phyloP scores from a whole-genome alignment of 345 rosid species.

The Firmiana major region DNA sequence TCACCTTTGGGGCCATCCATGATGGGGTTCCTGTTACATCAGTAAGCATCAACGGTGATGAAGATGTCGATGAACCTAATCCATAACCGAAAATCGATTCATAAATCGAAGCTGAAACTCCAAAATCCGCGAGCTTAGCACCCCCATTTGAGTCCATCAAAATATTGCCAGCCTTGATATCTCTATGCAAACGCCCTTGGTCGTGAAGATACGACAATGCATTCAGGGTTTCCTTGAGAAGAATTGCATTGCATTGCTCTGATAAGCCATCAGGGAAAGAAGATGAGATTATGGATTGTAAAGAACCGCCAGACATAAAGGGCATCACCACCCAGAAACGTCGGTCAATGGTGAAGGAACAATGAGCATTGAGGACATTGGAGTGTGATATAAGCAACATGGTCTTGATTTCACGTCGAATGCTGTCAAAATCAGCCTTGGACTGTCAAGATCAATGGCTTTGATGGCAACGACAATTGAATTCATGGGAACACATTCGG shows the following conservation, averaged over 20 bases:
- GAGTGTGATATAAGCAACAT: slow-evolving; percentile 77
- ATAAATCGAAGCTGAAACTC: slow-evolving; percentile 71
- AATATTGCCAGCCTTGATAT: slow-evolving; percentile 79
- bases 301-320: slow-evolving; percentile 81
- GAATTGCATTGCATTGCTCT: slow-evolving; percentile 62
- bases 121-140: slow-evolving; percentile 84
- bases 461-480: slow-evolving; percentile 68
- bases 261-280: slow-evolving; percentile 62
- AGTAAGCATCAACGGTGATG: slow-evolving; percentile 47
- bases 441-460: slow-evolving; percentile 74
- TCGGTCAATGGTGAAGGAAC: slow-evolving; percentile 69
- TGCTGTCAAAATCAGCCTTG: slow-evolving; percentile 52
- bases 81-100: slow-evolving; percentile 34
- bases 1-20: slow-evolving; percentile 96
- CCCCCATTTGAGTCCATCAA: slow-evolving; percentile 58
- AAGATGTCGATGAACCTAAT: not conserved
- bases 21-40: slow-evolving; percentile 69
- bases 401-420: slow-evolving; percentile 70
- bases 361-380: slow-evolving; percentile 68
- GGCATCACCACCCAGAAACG: slow-evolving; percentile 94
- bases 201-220: slow-evolving; percentile 71
- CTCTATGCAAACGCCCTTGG: slow-evolving; percentile 74
- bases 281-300: slow-evolving; percentile 67
- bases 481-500: slow-evolving; percentile 56
- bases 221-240: slow-evolving; percentile 63